phyloP scores from a whole-genome alignment of 345 rosid genomes.

The Arabis alpina region DNA sequence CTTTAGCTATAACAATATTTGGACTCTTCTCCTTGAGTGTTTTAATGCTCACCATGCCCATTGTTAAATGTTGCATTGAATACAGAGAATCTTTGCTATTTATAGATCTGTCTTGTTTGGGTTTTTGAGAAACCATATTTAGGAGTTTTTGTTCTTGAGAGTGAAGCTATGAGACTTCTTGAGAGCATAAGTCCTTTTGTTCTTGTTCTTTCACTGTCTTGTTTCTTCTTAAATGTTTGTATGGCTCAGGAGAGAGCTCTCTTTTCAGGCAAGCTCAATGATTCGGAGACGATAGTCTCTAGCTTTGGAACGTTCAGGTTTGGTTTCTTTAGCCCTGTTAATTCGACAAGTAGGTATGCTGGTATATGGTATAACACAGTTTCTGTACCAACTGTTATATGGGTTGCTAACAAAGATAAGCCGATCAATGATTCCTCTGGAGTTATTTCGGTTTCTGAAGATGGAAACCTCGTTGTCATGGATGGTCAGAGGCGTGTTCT shows the following conservation, averaged over 20 bases:
- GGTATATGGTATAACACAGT: constrained; percentile 57
- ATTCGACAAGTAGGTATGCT: constrained; percentile 47
- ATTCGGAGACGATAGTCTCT: constrained; percentile 43
- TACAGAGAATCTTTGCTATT: constrained; percentile 3
- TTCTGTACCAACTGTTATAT: constrained; percentile 40
- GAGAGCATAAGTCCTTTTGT: constrained; percentile 11
- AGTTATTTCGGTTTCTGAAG: constrained; percentile 41
- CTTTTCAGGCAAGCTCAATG: constrained; percentile 25
- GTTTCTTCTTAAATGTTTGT: constrained; percentile 10
- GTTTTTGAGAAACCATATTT: neutral
- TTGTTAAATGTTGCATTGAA: constrained; percentile 12
- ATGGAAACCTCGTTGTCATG: constrained; percentile 54
- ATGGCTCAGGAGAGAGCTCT: constrained; percentile 32
- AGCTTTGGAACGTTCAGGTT: constrained; percentile 44
- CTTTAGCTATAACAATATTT: constrained; percentile 19
- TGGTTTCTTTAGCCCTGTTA: constrained; percentile 61
- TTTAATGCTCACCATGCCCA: constrained; percentile 9
- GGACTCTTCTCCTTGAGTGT: constrained; percentile 22
- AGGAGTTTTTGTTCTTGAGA: neutral
- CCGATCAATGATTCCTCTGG: constrained; percentile 57
- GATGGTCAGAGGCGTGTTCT: constrained; percentile 46
- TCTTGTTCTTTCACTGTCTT: constrained; percentile 11
- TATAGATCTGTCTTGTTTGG: constrained; percentile 16
- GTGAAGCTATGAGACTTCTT: constrained; percentile 28
- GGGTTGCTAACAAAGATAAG: constrained; percentile 62